These are phyloP conservation scores for Scleromitrula shiraiana DNA, from an alignment of 2,329 filamentous ascomycete species.

Conservation along the genomic window DNA sequence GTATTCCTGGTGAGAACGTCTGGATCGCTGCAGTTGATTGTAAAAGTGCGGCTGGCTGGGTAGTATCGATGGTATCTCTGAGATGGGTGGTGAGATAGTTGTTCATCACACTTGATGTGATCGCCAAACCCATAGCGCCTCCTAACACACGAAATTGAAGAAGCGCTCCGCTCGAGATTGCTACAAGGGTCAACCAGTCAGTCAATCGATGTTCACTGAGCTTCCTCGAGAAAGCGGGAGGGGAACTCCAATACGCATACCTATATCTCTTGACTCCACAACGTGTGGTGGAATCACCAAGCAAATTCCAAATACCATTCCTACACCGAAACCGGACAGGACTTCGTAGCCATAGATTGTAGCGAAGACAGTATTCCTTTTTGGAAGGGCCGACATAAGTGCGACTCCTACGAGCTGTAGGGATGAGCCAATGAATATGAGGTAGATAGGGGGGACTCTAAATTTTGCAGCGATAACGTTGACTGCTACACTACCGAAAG, in stretches of 20 bases:
- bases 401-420: neutral
- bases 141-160: neutral
- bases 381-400: neutral
- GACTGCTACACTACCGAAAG: neutral
- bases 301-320: neutral
- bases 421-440: neutral
- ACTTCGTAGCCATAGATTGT: slow-evolving; percentile 2
- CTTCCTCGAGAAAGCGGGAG: neutral
- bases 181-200: neutral
- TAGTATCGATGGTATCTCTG: neutral
- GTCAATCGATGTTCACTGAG: neutral
- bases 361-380: neutral
- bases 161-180: neutral
- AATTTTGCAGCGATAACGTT: neutral
- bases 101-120: neutral
- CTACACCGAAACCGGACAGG: slow-evolving; percentile 34
- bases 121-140: neutral
- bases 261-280: neutral
- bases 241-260: neutral
- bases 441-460: neutral
- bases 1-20: neutral
- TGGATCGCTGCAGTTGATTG: neutral
- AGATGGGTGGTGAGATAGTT: neutral
- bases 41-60: neutral
- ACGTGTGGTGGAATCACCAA: neutral